Conservation (phyloP, 1,284 basidiomycete genomes). For the Trametes versicolor region DNA sequence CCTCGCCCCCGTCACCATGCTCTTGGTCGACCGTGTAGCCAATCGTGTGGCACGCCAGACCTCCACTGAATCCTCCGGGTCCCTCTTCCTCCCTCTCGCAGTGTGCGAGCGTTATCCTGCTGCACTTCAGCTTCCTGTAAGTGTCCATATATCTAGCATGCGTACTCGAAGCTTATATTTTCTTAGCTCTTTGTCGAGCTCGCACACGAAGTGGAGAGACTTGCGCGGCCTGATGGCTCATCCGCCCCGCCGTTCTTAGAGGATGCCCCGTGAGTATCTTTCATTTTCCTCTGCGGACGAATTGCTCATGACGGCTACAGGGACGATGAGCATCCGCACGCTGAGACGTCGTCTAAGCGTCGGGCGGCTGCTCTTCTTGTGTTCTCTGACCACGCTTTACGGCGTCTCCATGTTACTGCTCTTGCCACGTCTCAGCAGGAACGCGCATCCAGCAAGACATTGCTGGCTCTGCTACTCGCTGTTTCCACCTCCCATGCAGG, state of each 20-base stretch:
- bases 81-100: slow-evolving; percentile 73
- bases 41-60: slow-evolving; percentile 78
- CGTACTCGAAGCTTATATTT: slow-evolving; percentile 30
- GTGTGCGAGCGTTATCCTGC: slow-evolving; percentile 69
- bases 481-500: slow-evolving; percentile 43
- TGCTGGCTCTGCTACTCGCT: slow-evolving; percentile 57
- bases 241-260: slow-evolving; percentile 64
- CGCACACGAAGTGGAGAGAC: slow-evolving; percentile 70
- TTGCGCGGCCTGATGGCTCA: slow-evolving; percentile 58
- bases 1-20: slow-evolving; percentile 86
- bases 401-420: slow-evolving; percentile 39
- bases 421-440: slow-evolving; percentile 35
- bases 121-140: slow-evolving; percentile 65
- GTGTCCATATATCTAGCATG: slow-evolving; percentile 38
- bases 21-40: slow-evolving; percentile 84
- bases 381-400: slow-evolving; percentile 62
- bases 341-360: slow-evolving; percentile 56
- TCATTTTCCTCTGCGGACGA: neutral
- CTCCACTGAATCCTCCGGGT: slow-evolving; percentile 63
- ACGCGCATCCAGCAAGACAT: slow-evolving; percentile 45
- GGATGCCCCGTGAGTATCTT: slow-evolving; percentile 56
- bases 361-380: slow-evolving; percentile 74
- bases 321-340: slow-evolving; percentile 62
- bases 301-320: slow-evolving; percentile 45
- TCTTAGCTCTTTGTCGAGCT: slow-evolving; percentile 72